Base-by-base conservation (phyloP, 768 basidiomycete genomes). In the Serendipita vermifera region DNA sequence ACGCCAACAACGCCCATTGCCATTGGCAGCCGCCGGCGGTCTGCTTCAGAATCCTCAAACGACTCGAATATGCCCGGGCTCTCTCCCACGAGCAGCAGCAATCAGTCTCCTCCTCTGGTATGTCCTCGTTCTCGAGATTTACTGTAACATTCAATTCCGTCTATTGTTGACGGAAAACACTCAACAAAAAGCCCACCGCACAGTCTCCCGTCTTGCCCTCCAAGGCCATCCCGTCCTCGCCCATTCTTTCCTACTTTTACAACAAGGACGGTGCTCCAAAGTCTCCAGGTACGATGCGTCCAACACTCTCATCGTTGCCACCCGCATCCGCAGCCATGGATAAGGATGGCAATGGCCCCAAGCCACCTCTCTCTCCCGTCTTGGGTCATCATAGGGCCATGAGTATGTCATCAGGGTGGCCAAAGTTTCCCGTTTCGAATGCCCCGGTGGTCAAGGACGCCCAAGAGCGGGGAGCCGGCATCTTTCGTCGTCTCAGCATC, bases 401-500 rank as follows among this genome's bases (percentile, higher is more conserved):
- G 9, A 51, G 46, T 31, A 51, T 51, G 46, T n/a, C n/a, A 51
- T 27, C 46, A 9, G 46, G 32, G 5, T 51, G 46, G 46, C 46
- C 17, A n/a, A 15, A 15, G 26, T 51, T 51, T 29, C 73, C 72
- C 17, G 66, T 71, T n/a, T 62, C 73, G 15, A 59, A 69, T 33
- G 64, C 68, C 2, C 66, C 81, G 4, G 75, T 77, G 3, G 75
- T 78, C 3, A 63, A 62, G 22, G 66, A 71, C 14, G 76, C 76
- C 27, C 68, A 74, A 6, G 84, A 87, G 58, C 77, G 87, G 6
- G 86, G 84, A 1, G 75, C 79, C 13, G 83, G 80, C 56, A 72
- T 89, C 27, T 68, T 90, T 58, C 77, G 86, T 53, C 77, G 87
- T 55, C 80, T 90, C 55, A 88, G 87, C 33, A 72, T 90, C 7